A percentile compares a stretch with the other conserved stretches of the same genome.
Conservation (phyloP, 176 grass and related monocot species). For the Phyllostachys edulis region DNA sequence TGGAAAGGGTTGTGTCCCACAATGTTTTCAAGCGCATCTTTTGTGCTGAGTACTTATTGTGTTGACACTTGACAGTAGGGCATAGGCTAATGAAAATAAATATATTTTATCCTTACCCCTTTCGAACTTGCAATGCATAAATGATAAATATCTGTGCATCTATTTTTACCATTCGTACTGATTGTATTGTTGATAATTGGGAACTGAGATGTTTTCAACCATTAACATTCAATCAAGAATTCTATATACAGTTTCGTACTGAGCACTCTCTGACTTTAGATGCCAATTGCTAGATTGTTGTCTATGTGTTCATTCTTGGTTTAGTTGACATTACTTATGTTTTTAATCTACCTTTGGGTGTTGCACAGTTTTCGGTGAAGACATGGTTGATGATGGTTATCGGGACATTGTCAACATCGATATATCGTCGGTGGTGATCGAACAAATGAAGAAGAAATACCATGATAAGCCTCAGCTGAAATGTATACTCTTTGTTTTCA, state of each 20-base stretch:
- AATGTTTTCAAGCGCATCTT: neutral
- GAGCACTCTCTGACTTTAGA: neutral
- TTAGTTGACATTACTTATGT: constrained; percentile 6
- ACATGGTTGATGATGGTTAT: constrained; percentile 83
- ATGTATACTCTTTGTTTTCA: constrained; percentile 45
- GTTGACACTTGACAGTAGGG: neutral
- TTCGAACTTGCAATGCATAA: neutral
- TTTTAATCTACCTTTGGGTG: constrained; percentile 11
- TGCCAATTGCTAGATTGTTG: constrained; percentile 6
- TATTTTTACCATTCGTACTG: neutral
- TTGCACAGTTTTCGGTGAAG: constrained; percentile 70
- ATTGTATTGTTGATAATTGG: neutral
- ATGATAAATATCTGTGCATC: neutral
- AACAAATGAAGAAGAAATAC: constrained; percentile 88
- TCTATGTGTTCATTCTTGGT: neutral
- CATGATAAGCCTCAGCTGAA: constrained; percentile 59
- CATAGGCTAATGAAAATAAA: neutral
- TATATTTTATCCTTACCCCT: neutral
- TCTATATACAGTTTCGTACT: neutral
- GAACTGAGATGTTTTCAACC: neutral
- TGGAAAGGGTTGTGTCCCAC: neutral
- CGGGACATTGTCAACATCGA: constrained; percentile 72
- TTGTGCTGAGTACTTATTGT: neutral
- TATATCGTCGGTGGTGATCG: constrained; percentile 89
- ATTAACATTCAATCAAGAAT: neutral